Base-by-base conservation (phyloP, 2,329 filamentous ascomycete species). In the Trichoderma lentiforme region DNA sequence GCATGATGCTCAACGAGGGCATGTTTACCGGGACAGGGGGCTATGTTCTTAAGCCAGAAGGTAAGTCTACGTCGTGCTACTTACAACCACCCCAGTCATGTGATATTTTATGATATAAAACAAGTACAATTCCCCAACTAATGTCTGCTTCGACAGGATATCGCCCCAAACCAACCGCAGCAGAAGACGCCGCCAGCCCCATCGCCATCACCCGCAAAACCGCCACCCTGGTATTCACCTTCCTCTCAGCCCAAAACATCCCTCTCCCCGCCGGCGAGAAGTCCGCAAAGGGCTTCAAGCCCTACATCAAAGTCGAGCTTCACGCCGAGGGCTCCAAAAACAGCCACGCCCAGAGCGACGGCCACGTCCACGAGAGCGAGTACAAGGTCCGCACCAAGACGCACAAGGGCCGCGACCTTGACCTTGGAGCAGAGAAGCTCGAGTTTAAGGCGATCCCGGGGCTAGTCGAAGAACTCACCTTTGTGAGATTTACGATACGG, bases 1-100 rank as follows among this genome's bases (percentile, higher is more conserved):
- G 93, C 36, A 97, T 97, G 91, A 98, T 98, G 95, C 87, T 97
- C 15, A 98, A 98, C 78, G 91, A 96, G 78, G 95, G 90, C 76
- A 96, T 97, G 93, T 97, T 97, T 81, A 88, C 90, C 2, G 92
- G 91, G 12, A 93, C 92, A 0, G 86, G 87, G n/a, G 95, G 95
- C 26, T 98, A 94, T 84, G 90, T 96, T 2, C 85, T 97, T 53
- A 98, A 98, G 81, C 95, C 95, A 0, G 83, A 87, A 74, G 93
- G 92, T 86, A 78, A 57, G 77, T 53, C 21, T 53, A 24, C 21
- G 7, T 53, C 11, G 21, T 7, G 47, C 73, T 24, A n/a, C 43
- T n/a, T n/a, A 3, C 14, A 11, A 18, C 36, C 14, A 4, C 57
- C 15, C 7, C 24, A 34, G 21, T 6, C 6, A 24, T 7, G 9